Evolutionary conservation across 2,329 filamentous ascomycete genomes (phyloP), one percentile per base, ranked within the genome.

Genomic region (Claviceps pazoutovae): DNA sequence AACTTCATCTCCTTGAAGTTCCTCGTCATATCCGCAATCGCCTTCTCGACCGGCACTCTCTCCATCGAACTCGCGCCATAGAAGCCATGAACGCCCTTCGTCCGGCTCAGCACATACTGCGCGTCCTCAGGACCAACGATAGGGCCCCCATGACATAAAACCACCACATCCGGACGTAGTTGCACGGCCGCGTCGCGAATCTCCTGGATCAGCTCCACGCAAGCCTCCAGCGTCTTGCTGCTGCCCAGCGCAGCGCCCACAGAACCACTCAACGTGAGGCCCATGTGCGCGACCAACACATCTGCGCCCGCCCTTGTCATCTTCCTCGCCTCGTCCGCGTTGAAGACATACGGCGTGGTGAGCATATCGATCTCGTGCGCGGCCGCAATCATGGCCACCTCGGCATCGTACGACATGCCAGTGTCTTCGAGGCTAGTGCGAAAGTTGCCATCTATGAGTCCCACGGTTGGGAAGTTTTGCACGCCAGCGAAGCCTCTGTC

Each of bases 381-480:
- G n/a, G 71, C 59, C 9, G 71, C 70, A 46, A 87, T 74, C 73
- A 86, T 79, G 49, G 82, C 79, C 2, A 87, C 82, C 60, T 88
- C 83, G 7, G 73, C 66, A 16, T 74, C 75, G 59, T 80, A 87
- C 1, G 78, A 77, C 82, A 87, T 87, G 8, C 79, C 82, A 1
- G 83, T 86, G 63, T 86, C 82, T 61, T 87, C 84, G 1, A 88
- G 71, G 56, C 83, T 82, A 21, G 73, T 71, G 13, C 84, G 74
- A 61, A 87, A 86, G 13, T 72, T 72, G 1, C 82, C 83, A 62
- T 87, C 83, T 38, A 86, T 81, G 21, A 87, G 67, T 0, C 83
- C 83, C 1, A 86, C 82, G 0, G 83, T 86, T 1, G 83, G 83
- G 61, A 87, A 87, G 59, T 87, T 87, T 63, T 87, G 83, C 14